phyloP scores from a whole-genome alignment of 2,329 filamentous ascomycete genomes.

The Biscogniauxia mediterranea region DNA sequence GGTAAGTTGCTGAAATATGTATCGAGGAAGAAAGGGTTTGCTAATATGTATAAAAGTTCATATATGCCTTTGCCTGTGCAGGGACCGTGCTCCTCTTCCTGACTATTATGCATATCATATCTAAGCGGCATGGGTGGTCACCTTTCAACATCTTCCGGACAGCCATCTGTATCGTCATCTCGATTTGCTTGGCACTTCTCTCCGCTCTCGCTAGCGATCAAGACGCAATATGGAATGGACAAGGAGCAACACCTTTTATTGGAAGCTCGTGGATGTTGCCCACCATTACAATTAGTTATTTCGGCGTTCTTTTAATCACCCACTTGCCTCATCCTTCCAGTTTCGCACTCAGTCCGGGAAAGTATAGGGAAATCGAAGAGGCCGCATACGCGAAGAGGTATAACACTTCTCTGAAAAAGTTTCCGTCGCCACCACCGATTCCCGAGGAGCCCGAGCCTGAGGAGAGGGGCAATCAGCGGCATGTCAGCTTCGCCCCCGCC shows the following conservation, averaged over 20 bases:
- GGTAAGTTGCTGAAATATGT: slow-evolving; percentile 16
- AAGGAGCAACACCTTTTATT: slow-evolving; percentile 17
- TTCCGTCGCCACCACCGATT: not conserved
- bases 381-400: not conserved
- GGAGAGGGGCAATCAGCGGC: not conserved
- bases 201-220: slow-evolving; percentile 18
- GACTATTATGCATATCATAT: slow-evolving; percentile 31
- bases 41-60: slow-evolving; percentile 21
- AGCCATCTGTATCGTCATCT: slow-evolving; percentile 20
- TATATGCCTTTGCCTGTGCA: slow-evolving; percentile 30
- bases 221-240: slow-evolving; percentile 6
- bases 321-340: slow-evolving; percentile 21
- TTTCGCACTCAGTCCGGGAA: slow-evolving; percentile 11
- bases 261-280: slow-evolving; percentile 29
- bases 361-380: slow-evolving; percentile 5
- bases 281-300: slow-evolving; percentile 27
- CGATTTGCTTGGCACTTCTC: slow-evolving; percentile 24
- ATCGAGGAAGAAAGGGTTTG: not conserved
- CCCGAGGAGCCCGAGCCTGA: not conserved
- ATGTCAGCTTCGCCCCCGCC: not conserved
- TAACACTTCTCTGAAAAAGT: not conserved
- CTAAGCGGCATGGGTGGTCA: slow-evolving; percentile 29
- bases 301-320: slow-evolving; percentile 23
- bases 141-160: slow-evolving; percentile 31
- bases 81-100: slow-evolving; percentile 29